Evolutionary conservation across 768 basidiomycete species (phyloP).

Genomic region (Suillus sp.): DNA sequence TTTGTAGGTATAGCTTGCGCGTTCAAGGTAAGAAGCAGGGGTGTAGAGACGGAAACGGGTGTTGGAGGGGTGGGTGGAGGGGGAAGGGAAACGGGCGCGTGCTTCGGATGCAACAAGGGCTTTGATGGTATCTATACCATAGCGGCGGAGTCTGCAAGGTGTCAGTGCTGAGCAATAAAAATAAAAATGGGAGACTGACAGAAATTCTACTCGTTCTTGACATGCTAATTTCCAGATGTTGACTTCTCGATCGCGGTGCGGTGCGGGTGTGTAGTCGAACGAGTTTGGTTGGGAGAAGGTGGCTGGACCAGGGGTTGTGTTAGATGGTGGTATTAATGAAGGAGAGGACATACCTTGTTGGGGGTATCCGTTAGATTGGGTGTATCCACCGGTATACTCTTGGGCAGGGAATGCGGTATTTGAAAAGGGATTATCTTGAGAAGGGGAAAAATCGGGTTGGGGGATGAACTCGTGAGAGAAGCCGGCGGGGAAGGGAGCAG

Average conservation of each 20-base stretch:
- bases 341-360: not conserved
- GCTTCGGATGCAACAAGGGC: constrained; percentile 34
- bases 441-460: not conserved
- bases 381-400: not conserved
- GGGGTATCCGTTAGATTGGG: constrained; percentile 3
- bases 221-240: constrained; percentile 39
- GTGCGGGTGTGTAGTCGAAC: constrained; percentile 21
- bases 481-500: not conserved
- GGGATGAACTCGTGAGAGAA: constrained; percentile 8
- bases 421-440: not conserved
- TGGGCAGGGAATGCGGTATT: not conserved
- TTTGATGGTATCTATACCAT: constrained; percentile 36
- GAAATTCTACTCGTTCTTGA: constrained; percentile 36
- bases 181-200: constrained; percentile 26
- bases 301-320: not conserved
- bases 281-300: constrained; percentile 6
- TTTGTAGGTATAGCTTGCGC: constrained; percentile 33
- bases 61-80: not conserved
- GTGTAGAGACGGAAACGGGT: constrained; percentile 35
- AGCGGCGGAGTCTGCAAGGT: constrained; percentile 31
- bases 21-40: constrained; percentile 18
- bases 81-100: constrained; percentile 8
- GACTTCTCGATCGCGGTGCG: constrained; percentile 36
- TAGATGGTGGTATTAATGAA: not conserved
- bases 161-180: constrained; percentile 6